These are phyloP conservation scores for Boletus eberwhitei DNA, from an alignment of 768 basidiomycete genomes.

Conservation along the genomic window DNA sequence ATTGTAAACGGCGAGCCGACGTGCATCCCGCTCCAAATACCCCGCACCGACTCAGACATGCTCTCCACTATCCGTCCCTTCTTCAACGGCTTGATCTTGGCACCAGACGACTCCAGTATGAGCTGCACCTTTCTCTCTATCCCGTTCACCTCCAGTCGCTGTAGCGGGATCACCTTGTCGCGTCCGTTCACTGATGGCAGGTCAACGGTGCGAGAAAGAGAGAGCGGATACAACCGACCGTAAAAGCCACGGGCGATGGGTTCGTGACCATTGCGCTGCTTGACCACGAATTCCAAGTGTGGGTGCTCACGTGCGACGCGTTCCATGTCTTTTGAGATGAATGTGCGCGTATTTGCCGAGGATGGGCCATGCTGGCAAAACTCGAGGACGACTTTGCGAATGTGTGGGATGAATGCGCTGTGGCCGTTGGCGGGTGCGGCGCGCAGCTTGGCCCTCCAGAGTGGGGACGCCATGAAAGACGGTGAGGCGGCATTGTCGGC, in stretches of 20 bases:
- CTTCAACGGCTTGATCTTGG: constrained; percentile 80
- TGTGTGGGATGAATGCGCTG: constrained; percentile 65
- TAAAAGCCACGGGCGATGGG: constrained; percentile 85
- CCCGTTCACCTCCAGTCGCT: constrained; percentile 67
- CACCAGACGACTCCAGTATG: constrained; percentile 82
- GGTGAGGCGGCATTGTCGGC: constrained; percentile 2
- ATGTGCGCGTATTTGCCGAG: constrained; percentile 67
- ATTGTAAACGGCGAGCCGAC: constrained; percentile 65
- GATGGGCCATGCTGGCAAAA: constrained; percentile 83
- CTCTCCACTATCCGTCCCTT: constrained; percentile 65
- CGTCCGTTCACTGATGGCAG: constrained; percentile 68
- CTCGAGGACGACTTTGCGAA: constrained; percentile 87
- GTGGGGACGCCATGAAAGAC: constrained; percentile 35
- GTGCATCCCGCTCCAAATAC: constrained; percentile 89
- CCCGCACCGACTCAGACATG: constrained; percentile 74
- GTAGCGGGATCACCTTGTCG: constrained; percentile 84
- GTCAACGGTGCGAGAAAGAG: constrained; percentile 9
- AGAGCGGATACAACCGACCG: constrained; percentile 38
- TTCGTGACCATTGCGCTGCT: constrained; percentile 68
- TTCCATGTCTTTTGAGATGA: constrained; percentile 60
- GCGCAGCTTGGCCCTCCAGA: constrained; percentile 46
- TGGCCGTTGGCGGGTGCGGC: constrained; percentile 75
- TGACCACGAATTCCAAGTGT: constrained; percentile 82
- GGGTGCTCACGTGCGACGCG: constrained; percentile 68
- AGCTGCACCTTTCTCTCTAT: constrained; percentile 79